Percentiles rank a stretch among this genome's conserved stretches.
Conservation (phyloP, 257 asterid species). For the Linderniella brevidens region DNA sequence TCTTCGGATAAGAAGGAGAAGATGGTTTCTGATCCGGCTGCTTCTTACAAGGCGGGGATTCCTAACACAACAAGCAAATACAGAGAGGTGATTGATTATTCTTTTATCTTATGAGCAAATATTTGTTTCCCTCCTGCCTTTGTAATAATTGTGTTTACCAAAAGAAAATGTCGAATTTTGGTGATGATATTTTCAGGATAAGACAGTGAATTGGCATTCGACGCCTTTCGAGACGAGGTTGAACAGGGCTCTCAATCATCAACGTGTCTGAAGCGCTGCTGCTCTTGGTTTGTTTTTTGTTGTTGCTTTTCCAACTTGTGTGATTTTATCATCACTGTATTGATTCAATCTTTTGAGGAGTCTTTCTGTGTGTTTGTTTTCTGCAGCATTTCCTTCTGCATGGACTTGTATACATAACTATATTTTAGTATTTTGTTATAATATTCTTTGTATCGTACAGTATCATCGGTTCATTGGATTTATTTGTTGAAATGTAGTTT, state of each 20-base stretch:
- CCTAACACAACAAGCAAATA: slow-evolving; percentile 89
- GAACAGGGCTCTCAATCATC: slow-evolving; percentile 55
- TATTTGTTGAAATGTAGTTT: slow-evolving; percentile 10
- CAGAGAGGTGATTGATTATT: slow-evolving; percentile 48
- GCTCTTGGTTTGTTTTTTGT: background rate
- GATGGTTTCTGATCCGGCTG: slow-evolving; percentile 21
- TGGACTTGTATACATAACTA: too few species aligned
- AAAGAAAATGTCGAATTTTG: slow-evolving; percentile 7
- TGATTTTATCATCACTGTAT: too few species aligned
- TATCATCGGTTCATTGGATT: slow-evolving; percentile 16
- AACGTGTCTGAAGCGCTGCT: slow-evolving; percentile 12
- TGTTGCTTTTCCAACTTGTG: slow-evolving; percentile 7
- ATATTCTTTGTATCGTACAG: slow-evolving; percentile 7
- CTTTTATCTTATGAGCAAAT: too few species aligned
- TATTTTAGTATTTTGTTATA: too few species aligned
- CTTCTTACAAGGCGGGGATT: slow-evolving; percentile 72
- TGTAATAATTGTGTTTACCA: slow-evolving; percentile 2
- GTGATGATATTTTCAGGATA: slow-evolving; percentile 43
- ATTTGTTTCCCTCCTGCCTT: slow-evolving; percentile 7
- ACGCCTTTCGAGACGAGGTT: slow-evolving; percentile 85
- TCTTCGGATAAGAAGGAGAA: slow-evolving; percentile 21
- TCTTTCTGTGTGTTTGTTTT: too few species aligned
- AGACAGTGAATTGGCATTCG: slow-evolving; percentile 73
- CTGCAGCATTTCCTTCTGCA: too few species aligned
- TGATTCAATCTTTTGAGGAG: too few species aligned